Conservation (phyloP, 2,329 filamentous ascomycete genomes). For the Phialophora verrucosa region DNA sequence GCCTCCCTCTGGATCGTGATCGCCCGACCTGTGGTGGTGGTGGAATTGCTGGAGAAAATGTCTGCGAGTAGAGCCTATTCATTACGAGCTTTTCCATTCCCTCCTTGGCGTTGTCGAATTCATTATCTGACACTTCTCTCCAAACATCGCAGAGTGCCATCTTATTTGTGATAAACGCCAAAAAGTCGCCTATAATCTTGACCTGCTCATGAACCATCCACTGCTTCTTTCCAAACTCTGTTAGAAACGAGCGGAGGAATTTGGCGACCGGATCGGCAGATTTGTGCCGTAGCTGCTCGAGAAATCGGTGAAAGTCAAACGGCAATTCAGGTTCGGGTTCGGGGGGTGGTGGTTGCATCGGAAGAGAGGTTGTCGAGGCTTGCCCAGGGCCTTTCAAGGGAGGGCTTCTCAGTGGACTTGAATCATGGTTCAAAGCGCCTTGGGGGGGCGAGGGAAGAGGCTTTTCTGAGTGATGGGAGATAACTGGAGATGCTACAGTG, state of each 20-base stretch:
- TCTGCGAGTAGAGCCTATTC: slow-evolving; percentile 95
- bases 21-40: slow-evolving; percentile 72
- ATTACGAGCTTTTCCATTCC: slow-evolving; percentile 99
- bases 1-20: slow-evolving; percentile 66
- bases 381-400: slow-evolving; percentile 40
- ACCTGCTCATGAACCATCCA: slow-evolving; percentile 99
- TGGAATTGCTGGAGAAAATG: slow-evolving; percentile 92
- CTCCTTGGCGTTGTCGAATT: slow-evolving; percentile 97
- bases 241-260: slow-evolving; percentile 91
- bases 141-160: slow-evolving; percentile 98
- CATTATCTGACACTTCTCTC: slow-evolving; percentile 91
- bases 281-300: slow-evolving; percentile 93
- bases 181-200: slow-evolving; percentile 96
- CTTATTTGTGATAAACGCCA: slow-evolving; percentile 96
- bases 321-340: slow-evolving; percentile 83
- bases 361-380: slow-evolving; percentile 22
- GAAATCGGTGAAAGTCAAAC: slow-evolving; percentile 96
- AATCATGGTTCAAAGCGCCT: slow-evolving; percentile 41
- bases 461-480: slow-evolving; percentile 33
- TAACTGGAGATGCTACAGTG: slow-evolving; percentile 38
- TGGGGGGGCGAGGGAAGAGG: slow-evolving; percentile 38
- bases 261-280: slow-evolving; percentile 98
- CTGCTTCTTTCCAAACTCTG: slow-evolving; percentile 94
- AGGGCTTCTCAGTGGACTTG: slow-evolving; percentile 37
- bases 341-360: slow-evolving; percentile 61